A percentile compares a stretch with the other conserved stretches of the same genome.
These are phyloP conservation scores for Kodamaea sagamina DNA, from an alignment of 805 yeast genomes.

Conservation along the genomic window DNA sequence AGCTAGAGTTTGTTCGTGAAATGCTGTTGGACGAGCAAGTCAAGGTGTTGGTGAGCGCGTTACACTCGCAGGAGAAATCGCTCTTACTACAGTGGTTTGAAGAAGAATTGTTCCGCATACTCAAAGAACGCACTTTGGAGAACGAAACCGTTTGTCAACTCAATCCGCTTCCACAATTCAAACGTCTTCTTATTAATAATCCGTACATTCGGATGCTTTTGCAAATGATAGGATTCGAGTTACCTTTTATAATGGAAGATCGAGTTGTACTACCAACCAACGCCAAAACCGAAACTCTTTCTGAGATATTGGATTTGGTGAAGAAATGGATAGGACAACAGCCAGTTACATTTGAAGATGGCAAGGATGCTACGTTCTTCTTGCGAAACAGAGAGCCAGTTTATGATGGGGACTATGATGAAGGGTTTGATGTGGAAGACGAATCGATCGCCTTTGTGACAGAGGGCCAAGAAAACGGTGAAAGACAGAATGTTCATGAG, in stretches of 20 bases:
- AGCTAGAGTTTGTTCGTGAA: conserved; percentile 34
- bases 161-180: conserved; percentile 18
- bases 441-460: conserved; percentile 23
- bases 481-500: conserved; percentile 25
- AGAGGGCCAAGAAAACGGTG: conserved; percentile 12
- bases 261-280: conserved; percentile 33
- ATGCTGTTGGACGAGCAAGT: conserved; percentile 47
- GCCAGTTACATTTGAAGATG: conserved; percentile 37
- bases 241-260: conserved; percentile 43
- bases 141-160: conserved; percentile 7
- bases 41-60: conserved; percentile 51
- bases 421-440: conserved; percentile 31
- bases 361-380: conserved; percentile 37
- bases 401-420: conserved; percentile 19
- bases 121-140: conserved; percentile 24
- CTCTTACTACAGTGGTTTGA: conserved; percentile 47
- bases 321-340: conserved; percentile 44
- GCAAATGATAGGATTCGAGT: conserved; percentile 45
- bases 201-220: conserved; percentile 50
- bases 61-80: conserved; percentile 47
- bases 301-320: conserved; percentile 37
- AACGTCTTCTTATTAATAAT: conserved; percentile 45
- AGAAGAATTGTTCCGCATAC: conserved; percentile 35
- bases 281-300: conserved; percentile 32
- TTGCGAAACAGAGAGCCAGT: conserved; percentile 27